Evolutionary conservation across 768 basidiomycete species (phyloP), one percentile per base, ranked within the genome.

Genomic region (Pleurotus tuber-regium): DNA sequence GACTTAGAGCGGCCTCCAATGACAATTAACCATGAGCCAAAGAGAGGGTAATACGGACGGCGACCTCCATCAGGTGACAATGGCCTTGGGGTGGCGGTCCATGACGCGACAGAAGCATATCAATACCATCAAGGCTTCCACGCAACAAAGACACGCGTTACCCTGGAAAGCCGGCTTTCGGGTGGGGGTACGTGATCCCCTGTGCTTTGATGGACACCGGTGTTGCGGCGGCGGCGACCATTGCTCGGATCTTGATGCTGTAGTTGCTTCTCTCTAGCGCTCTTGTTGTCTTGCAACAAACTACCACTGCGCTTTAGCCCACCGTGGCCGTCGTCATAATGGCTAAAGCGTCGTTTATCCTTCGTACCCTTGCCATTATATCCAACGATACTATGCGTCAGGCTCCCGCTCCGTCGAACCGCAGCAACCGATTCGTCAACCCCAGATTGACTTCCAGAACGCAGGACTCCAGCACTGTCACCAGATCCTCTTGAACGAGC

Each of bases 131-230:
- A 55, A 66, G 40, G 71, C 61, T 66, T 85, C 80, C 83, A 82
- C 43, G 79, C 82, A 10, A 79, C 77, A 59, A 79, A 80, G 6
- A 79, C 74, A 31, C 76, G 73, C 52, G 81, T 65, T 12, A 74
- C 72, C 42, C 83, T 73, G 63, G 82, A 80, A n/a, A 80, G 65
- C 50, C 73, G 73, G 25, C 67, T 62, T 1, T 67, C 63, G 5
- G 71, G 69, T 1, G 63, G 56, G 12, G 61, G 46, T 11, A 57
- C 53, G 31, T 38, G 35, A 38, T 38, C 10, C 6, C n/a, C 35
- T 19, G 35, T 5, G 35, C 35, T n/a, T 19, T 38, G 35, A 38
- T 38, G n/a, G 12, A n/a, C n/a, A 38, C n/a, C 21, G 21, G 35
- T 16, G 7, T n/a, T 38, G 35, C 23, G 40, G 18, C 14, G 23